These are phyloP conservation scores for Penicillium sp. DNA, from an alignment of 2,329 filamentous ascomycete species.

Conservation along the genomic window DNA sequence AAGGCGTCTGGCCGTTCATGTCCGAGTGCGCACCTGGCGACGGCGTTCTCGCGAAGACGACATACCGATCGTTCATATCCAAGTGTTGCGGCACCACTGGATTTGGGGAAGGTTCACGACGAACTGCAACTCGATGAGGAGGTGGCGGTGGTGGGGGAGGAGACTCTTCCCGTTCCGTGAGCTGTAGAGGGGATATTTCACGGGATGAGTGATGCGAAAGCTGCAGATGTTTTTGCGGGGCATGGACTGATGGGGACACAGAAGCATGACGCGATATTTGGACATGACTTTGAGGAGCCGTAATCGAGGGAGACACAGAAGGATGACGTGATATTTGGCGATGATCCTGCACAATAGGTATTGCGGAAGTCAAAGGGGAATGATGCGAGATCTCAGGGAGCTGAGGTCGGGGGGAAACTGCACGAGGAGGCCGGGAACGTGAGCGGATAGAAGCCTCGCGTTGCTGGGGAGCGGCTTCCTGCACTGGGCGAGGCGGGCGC, in stretches of 20 bases:
- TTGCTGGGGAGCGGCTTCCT: conserved; percentile 22
- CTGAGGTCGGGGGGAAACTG: conserved; percentile 21
- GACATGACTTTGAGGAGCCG: not conserved
- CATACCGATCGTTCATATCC: conserved; percentile 48
- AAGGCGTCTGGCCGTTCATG: conserved; percentile 76
- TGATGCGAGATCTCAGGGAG: conserved; percentile 14
- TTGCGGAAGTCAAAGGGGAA: conserved; percentile 7
- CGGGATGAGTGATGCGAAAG: conserved; percentile 24
- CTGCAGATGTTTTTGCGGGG: conserved; percentile 20
- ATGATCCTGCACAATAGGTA: not conserved
- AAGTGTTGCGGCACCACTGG: conserved; percentile 39
- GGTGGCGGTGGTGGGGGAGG: conserved; percentile 86
- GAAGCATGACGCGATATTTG: not conserved
- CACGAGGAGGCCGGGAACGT: conserved; percentile 25
- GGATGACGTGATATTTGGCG: not conserved
- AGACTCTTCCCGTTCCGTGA: conserved; percentile 66
- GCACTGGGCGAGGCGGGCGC: conserved; percentile 30
- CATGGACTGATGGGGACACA: not conserved
- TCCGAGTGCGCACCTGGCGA: conserved; percentile 63
- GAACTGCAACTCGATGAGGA: conserved; percentile 68
- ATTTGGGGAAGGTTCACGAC: conserved; percentile 37
- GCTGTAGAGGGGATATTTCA: conserved; percentile 36
- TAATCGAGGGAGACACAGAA: not conserved
- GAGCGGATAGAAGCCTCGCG: conserved; percentile 6
- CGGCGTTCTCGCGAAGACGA: conserved; percentile 48